Evolutionary conservation across 805 yeast species (phyloP).

Genomic region (Candida ponderosae): DNA sequence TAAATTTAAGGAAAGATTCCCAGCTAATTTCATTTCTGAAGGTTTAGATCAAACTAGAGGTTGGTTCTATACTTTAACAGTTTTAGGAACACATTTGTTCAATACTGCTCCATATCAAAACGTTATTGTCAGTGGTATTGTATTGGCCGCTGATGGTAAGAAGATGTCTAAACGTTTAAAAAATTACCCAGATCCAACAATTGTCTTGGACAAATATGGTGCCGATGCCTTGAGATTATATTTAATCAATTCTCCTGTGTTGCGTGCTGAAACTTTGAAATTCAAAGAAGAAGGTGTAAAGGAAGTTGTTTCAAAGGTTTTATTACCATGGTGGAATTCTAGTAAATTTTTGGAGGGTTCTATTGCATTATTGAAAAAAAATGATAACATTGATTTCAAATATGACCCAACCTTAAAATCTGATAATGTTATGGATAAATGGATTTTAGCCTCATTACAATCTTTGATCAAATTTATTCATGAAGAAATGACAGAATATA

Average conservation of each 20-base stretch:
- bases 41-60: constrained; percentile 99
- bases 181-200: constrained; percentile 93
- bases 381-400: constrained; percentile 58
- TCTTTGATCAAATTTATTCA: constrained; percentile 82
- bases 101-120: constrained; percentile 89
- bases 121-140: constrained; percentile 94
- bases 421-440: constrained; percentile 91
- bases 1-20: constrained; percentile 66
- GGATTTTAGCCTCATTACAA: constrained; percentile 96
- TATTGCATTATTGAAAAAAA: constrained; percentile 75
- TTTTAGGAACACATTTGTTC: constrained; percentile 91
- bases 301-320: constrained; percentile 92
- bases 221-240: constrained; percentile 96
- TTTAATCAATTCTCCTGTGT: constrained; percentile 93
- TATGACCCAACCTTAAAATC: constrained; percentile 61
- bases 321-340: constrained; percentile 98
- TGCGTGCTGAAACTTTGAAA: constrained; percentile 92
- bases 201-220: constrained; percentile 82
- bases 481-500: constrained; percentile 81
- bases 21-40: constrained; percentile 96
- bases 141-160: constrained; percentile 96
- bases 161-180: constrained; percentile 98
- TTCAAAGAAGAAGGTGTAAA: constrained; percentile 99
- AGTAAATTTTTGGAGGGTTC: constrained; percentile 95
- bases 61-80: constrained; percentile 97